Conservation (phyloP, 306 rosid genomes). For the Inga oerstediana region DNA sequence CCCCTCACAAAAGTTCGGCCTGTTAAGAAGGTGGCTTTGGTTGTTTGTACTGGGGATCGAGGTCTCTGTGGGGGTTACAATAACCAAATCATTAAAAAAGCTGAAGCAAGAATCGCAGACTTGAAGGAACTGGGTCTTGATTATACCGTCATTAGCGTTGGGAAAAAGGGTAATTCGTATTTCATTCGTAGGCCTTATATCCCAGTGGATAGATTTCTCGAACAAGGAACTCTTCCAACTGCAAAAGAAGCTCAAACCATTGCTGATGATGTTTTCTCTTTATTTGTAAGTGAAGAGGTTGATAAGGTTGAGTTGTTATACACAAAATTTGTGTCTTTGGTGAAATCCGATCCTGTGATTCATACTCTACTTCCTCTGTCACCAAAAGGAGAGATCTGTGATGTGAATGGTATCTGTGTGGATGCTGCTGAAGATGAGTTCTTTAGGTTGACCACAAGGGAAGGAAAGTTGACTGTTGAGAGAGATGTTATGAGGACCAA, state of each 20-base stretch:
- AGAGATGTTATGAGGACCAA: conserved; percentile 52
- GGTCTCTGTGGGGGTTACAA: conserved; percentile 73
- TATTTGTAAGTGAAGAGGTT: conserved; percentile 65
- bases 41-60: conserved; percentile 73
- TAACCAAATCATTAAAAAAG: conserved; percentile 54
- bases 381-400: conserved; percentile 76
- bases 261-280: conserved; percentile 73
- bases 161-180: conserved; percentile 73
- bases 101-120: conserved; percentile 55
- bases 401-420: conserved; percentile 60
- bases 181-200: conserved; percentile 64
- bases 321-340: conserved; percentile 73
- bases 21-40: conserved; percentile 64
- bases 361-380: conserved; percentile 77
- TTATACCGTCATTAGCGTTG: conserved; percentile 60
- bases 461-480: conserved; percentile 70
- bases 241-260: conserved; percentile 82
- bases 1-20: conserved; percentile 67
- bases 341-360: conserved; percentile 63
- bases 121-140: conserved; percentile 54
- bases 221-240: conserved; percentile 54
- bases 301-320: conserved; percentile 72
- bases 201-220: conserved; percentile 65
- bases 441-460: conserved; percentile 67
- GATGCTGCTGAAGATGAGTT: conserved; percentile 76